A percentile compares a stretch with the other conserved stretches of the same genome.
Conservation (phyloP, 2,329 filamentous ascomycete species). For the Alternaria infectoria region DNA sequence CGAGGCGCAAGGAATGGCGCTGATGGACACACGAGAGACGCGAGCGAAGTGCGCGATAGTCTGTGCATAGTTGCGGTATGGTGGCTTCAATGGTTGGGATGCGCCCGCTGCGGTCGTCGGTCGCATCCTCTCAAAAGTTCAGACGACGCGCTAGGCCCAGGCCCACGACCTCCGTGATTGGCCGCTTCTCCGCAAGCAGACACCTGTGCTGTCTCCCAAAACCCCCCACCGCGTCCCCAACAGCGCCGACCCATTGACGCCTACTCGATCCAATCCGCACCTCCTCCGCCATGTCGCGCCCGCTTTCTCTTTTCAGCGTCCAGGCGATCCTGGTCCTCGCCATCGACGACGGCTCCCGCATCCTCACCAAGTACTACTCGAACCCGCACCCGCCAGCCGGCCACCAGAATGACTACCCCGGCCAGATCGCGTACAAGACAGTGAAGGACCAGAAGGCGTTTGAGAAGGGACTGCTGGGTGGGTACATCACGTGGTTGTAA, state of each 20-base stretch:
- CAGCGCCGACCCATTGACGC: constrained; percentile 12
- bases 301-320: constrained; percentile 62
- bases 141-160: constrained; percentile 11
- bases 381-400: constrained; percentile 71
- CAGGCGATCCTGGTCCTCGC: constrained; percentile 61
- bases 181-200: constrained; percentile 36
- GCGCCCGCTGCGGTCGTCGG: neutral
- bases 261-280: neutral
- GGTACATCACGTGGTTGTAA: constrained; percentile 77
- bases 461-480: constrained; percentile 83
- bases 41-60: constrained; percentile 33
- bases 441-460: constrained; percentile 95
- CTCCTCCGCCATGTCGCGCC: constrained; percentile 54
- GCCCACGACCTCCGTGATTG: constrained; percentile 32
- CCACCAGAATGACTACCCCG: constrained; percentile 64
- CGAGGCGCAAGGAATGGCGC: constrained; percentile 46
- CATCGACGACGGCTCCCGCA: constrained; percentile 85
- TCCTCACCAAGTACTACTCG: constrained; percentile 93
- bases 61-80: constrained; percentile 23
- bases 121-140: constrained; percentile 15
- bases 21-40: constrained; percentile 41
- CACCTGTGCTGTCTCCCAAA: constrained; percentile 38
- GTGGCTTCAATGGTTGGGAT: neutral
- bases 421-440: constrained; percentile 81
- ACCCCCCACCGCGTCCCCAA: constrained; percentile 18